A percentile compares a stretch with the other conserved stretches of the same genome.
Evolutionary conservation across 2,329 filamentous ascomycete species (phyloP).

Genomic region (Magnaporthiopsis rhizophila): DNA sequence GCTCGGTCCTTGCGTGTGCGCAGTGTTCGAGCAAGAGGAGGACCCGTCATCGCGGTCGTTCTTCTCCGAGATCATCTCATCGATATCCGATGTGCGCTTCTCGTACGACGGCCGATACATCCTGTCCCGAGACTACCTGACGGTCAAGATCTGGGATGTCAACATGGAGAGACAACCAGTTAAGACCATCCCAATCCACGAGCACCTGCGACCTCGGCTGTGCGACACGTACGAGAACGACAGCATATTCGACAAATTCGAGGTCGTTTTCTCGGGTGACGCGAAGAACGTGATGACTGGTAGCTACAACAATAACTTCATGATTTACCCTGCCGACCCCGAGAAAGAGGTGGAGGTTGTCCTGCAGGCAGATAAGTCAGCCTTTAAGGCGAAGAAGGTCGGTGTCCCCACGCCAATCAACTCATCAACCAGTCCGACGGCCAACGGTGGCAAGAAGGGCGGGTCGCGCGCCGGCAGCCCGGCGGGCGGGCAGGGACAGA

Average conservation of each 20-base stretch:
- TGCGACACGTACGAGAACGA: conserved; percentile 99
- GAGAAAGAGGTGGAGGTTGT: conserved; percentile 97
- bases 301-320: conserved; percentile 99
- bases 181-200: conserved; percentile 98
- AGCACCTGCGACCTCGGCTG: conserved; percentile 85
- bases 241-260: conserved; percentile 99
- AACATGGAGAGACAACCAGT: conserved; percentile 97
- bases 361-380: conserved; percentile 94
- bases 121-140: conserved; percentile 93
- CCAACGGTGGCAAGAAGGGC: conserved; percentile 75
- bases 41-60: conserved; percentile 95
- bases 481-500: conserved; percentile 71
- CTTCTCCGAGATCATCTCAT: conserved; percentile 99
- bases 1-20: conserved; percentile 5
- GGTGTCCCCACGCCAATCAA: conserved; percentile 97
- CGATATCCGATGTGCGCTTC: conserved; percentile 97
- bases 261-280: conserved; percentile 97
- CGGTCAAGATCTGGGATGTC: conserved; percentile 99
- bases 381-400: conserved; percentile 99
- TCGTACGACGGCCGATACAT: conserved; percentile 96
- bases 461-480: conserved; percentile 84
- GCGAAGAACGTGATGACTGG: conserved; percentile 99
- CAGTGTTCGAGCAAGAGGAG: conserved; percentile 98
- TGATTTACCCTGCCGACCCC: conserved; percentile 97
- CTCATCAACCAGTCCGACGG: conserved; percentile 62